Evolutionary conservation across 140 eudicot genomes (phyloP).

Genomic region (Artemisia princeps): DNA sequence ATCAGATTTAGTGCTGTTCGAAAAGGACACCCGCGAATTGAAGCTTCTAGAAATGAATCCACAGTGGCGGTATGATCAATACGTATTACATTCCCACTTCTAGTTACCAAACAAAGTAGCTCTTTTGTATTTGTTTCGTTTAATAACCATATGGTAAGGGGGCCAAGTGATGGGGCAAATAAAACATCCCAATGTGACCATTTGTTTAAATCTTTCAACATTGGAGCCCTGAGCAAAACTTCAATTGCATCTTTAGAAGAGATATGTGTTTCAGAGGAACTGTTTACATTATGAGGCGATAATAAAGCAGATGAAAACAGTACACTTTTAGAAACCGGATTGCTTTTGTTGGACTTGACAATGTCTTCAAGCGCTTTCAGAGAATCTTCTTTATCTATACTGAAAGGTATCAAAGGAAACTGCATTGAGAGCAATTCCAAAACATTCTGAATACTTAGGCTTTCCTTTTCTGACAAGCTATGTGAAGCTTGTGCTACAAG

Average conservation of each 20-base stretch:
- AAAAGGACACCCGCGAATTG: conserved; percentile 54
- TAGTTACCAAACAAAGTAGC: conserved; percentile 65
- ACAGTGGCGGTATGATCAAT: conserved; percentile 60
- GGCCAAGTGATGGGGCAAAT: conserved; percentile 77
- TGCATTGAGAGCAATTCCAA: conserved; percentile 56
- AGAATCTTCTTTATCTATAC: conserved; percentile 32
- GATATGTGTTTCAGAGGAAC: conserved; percentile 24
- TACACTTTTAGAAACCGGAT: conserved; percentile 31
- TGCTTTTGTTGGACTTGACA: conserved; percentile 31
- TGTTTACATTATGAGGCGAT: conserved; percentile 10
- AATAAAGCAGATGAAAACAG: conserved; percentile 54
- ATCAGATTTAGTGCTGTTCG: conserved; percentile 64
- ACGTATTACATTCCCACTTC: conserved; percentile 61
- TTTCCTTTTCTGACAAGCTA: conserved; percentile 41
- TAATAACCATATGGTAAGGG: conserved; percentile 59
- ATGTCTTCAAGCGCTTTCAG: conserved; percentile 26
- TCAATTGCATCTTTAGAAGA: conserved; percentile 59
- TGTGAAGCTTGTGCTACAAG: conserved; percentile 68
- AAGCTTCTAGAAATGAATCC: conserved; percentile 62
- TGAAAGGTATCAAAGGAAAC: conserved; percentile 61
- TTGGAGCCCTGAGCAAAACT: conserved; percentile 66
- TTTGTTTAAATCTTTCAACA: conserved; percentile 58
- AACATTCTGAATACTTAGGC: conserved; percentile 42
- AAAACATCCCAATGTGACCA: conserved; percentile 86
- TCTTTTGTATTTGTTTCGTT: conserved; percentile 52